Percentiles rank a stretch among this genome's conserved stretches.
Evolutionary conservation across 2,329 filamentous ascomycete genomes (phyloP).

Genomic region (Furcasterigmium sp.): DNA sequence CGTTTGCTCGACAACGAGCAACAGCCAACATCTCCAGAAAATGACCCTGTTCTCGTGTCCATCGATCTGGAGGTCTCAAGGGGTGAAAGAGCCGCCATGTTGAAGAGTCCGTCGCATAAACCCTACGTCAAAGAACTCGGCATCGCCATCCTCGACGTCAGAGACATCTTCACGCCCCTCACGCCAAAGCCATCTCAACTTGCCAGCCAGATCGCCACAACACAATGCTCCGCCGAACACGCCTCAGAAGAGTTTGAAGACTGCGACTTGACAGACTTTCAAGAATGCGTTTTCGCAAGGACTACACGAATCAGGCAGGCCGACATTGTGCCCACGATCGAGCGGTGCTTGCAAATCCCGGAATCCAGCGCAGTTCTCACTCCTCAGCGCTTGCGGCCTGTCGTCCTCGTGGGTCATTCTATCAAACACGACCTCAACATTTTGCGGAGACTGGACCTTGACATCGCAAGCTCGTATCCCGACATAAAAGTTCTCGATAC

Average conservation of each 20-base stretch:
- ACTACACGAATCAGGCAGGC: not conserved
- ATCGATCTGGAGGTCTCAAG: not conserved
- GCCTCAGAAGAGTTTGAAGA: not conserved
- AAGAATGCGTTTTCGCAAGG: not conserved
- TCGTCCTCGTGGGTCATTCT: not conserved
- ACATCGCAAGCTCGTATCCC: not conserved
- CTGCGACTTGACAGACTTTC: not conserved
- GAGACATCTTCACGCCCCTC: not conserved
- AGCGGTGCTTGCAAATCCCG: not conserved
- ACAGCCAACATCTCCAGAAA: not conserved
- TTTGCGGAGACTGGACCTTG: not conserved
- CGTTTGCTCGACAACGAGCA: not conserved
- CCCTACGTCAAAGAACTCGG: not conserved
- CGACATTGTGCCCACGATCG: not conserved
- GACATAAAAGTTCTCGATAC: not conserved
- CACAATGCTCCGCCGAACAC: not conserved
- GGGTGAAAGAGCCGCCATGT: not conserved
- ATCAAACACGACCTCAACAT: not conserved
- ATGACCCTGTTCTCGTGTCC: not conserved
- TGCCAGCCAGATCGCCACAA: not conserved
- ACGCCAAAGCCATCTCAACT: not conserved
- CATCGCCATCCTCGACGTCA: not conserved
- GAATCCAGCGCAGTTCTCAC: not conserved
- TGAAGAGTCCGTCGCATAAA: not conserved
- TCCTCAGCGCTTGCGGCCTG: not conserved